A percentile compares a stretch with the other conserved stretches of the same genome.
Evolutionary conservation across 257 asterid genomes (phyloP).

Genomic region (Nicotiana sylvestris): DNA sequence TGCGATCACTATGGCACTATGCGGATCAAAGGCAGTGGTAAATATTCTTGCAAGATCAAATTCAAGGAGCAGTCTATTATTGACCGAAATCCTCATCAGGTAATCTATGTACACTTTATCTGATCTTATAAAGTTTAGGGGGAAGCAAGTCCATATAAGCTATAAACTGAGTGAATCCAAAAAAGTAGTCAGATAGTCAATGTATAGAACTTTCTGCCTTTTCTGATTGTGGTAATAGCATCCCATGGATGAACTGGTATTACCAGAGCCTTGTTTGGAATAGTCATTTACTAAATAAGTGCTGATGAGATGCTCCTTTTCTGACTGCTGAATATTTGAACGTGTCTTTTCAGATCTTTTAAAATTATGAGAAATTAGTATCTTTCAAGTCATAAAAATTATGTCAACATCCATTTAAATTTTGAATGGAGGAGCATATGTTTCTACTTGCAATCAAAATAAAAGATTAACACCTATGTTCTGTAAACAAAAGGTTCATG

Average conservation of each 20-base stretch:
- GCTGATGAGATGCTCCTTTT: not conserved
- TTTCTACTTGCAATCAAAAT: not conserved
- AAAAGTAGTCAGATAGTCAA: not conserved
- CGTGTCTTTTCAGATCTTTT: not conserved
- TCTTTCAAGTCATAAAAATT: not conserved
- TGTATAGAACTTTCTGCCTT: not conserved
- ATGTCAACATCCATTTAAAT: not conserved
- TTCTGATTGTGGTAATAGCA: not conserved
- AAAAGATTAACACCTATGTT: conserved; percentile 9
- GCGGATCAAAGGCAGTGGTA: conserved; percentile 96
- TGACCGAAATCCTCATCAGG: conserved; percentile 99
- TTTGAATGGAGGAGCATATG: not conserved
- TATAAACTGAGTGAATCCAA: conserved; percentile 6
- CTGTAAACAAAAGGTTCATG: conserved; percentile 63
- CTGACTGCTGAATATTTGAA: not conserved
- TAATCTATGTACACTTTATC: conserved; percentile 20
- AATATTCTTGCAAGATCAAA: conserved; percentile 92
- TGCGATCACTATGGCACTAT: conserved; percentile 96
- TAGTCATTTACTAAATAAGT: not conserved
- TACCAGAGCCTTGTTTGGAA: not conserved
- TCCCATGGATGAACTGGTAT: not conserved
- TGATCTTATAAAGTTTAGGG: not conserved
- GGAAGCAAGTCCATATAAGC: not conserved
- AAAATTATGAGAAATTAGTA: not conserved
- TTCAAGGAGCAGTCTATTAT: conserved; percentile 99